Base-by-base conservation (phyloP, 768 basidiomycete genomes). In the Suillus occidentalis region DNA sequence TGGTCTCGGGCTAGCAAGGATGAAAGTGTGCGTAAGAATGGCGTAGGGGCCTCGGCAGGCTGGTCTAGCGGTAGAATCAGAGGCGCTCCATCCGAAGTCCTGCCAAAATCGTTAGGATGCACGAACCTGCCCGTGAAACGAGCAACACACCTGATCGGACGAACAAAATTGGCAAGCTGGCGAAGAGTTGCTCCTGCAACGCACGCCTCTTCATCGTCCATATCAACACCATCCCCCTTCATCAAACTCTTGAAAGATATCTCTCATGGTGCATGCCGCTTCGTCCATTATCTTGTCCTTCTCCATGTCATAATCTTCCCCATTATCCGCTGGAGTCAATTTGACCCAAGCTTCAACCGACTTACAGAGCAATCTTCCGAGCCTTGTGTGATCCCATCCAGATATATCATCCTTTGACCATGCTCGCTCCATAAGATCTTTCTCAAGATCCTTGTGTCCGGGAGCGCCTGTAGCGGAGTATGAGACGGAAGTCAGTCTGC, bases 201-300 rank as follows among this genome's bases (percentile, higher is more conserved):
- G 49, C 72, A 78, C 14, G 88, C 85, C 70, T 91, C 91, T 68
- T 91, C 89, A 64, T 89, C 87, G 61, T 90, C 89, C 69, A 90
- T 72, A 61, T 73, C 72, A 13, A 73, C 69, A 3, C 73, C 83
- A 43, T 92, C 89, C 13, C 87, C 88, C 63, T 85, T 85, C 83
- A 66, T 92, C 90, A 57, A 89, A 81, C 67, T 91, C 90, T 68
- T 90, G 88, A 16, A 91, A 82, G 6, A 91, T 82, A 67, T 93
- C 92, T 72, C 87, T 89, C 65, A 90, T 69, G 7, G 89, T 83
- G 0, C 87, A 86, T 2, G 89, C 86, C 6, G 85, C 85, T 74
- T 94, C 92, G 53, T 87, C 85, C 63, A 94, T 70, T 53, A 93
- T 81, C 60, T 79, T 82, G 66, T 89, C 88, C 66, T 79, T 81